Percentiles rank a stretch among this genome's conserved stretches.
These are phyloP conservation scores for Solanum aculeatissimum DNA, from an alignment of 305 asterid genomes.

Conservation along the genomic window DNA sequence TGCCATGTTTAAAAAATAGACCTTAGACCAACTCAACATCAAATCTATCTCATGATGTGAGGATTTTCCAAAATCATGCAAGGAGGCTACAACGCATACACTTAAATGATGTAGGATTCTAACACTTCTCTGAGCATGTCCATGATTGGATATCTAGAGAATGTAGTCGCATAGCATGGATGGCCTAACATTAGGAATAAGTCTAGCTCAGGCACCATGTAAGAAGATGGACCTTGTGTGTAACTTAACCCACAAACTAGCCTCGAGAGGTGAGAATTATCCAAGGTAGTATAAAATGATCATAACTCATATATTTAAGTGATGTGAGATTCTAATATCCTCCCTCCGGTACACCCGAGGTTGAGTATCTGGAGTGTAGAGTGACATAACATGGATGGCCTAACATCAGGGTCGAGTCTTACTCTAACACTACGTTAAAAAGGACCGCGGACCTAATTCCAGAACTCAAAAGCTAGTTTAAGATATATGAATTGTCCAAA, in stretches of 20 bases:
- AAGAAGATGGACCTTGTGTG: background rate
- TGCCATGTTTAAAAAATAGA: background rate
- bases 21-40: background rate
- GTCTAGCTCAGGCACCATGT: background rate
- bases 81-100: background rate
- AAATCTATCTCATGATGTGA: background rate
- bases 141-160: background rate
- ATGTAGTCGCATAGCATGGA: background rate
- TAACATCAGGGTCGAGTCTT: background rate
- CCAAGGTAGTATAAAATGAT: background rate
- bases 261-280: background rate
- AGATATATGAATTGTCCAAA: background rate
- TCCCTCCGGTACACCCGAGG: background rate
- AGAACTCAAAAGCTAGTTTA: background rate
- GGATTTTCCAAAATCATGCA: background rate
- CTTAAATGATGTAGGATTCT: background rate
- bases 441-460: background rate
- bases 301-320: background rate
- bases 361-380: background rate
- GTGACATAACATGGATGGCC: background rate
- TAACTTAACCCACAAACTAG: background rate
- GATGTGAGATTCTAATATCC: background rate
- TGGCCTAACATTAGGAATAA: background rate
- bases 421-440: background rate
- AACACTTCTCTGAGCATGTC: background rate